Base-by-base conservation (phyloP, 805 yeast species). In the Ogataea nitratoaversa region DNA sequence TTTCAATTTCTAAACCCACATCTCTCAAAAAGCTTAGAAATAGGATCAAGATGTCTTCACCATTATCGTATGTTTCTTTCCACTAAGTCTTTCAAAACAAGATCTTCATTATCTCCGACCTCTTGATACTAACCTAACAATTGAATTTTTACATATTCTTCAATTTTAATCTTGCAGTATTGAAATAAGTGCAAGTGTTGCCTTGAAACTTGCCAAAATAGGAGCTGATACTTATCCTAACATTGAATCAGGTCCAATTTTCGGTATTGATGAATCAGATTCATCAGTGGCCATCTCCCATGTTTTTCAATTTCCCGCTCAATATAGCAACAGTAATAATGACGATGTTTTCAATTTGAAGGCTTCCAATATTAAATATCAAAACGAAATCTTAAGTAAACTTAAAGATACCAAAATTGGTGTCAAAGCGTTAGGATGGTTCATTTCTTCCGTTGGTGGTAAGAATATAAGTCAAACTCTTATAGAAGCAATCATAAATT, bases 391-490 rank as follows among this genome's bases (percentile, higher is more conserved):
- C 54, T 68, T 82, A 49, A 74, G 76, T 32, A 74, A 77, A 44
- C 72, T 86, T 47, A 76, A 71, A 53, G 72, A 71, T 40, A 75
- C 79, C 46, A 82, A 82, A 36, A 70, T 76, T 44, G 90, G 89
- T 34, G 70, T 78, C 32, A 84, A 80, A 56, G 71, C 81, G 44
- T 75, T 81, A 47, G 96, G 96, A 25, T 87, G 90, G 88, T 87
- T 84, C 66, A 77, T 85, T 57, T 71, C 83, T 32, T 72, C 88
- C 22, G 66, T 70, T 37, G 74, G 84, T 30, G 93, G 93, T 34
- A 79, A 79, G 58, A 80, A 79, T 57, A 76, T 81, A 54, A 78
- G 80, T 44, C 72, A 76, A 40, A 76, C 77, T 40, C 69, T 84
- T 37, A 70, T 88, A 22, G 95, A 87, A 52, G 72, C 79, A 30